These are phyloP conservation scores for Prunus salicina DNA, from an alignment of 306 rosid species.

Conservation along the genomic window DNA sequence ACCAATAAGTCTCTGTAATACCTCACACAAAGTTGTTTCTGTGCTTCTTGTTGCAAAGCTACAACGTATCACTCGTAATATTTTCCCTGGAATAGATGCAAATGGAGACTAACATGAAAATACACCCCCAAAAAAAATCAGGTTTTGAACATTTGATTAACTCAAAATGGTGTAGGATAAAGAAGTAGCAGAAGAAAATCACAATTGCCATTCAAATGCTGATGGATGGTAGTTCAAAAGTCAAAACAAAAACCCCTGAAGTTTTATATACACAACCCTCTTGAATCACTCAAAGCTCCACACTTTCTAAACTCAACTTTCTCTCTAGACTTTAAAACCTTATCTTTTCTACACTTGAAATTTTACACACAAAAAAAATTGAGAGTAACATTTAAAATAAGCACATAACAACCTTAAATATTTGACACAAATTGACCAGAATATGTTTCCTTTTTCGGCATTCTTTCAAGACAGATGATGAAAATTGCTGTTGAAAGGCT, in stretches of 20 bases:
- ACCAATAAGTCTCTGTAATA: too few species aligned
- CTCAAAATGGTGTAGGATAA: neutral
- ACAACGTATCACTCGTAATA: too few species aligned
- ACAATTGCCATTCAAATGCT: neutral
- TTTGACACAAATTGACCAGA: constrained; percentile 29
- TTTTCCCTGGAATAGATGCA: too few species aligned
- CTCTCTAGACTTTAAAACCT: constrained; percentile 35
- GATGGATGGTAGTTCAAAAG: neutral
- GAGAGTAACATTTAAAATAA: constrained; percentile 32
- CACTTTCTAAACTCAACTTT: constrained; percentile 32
- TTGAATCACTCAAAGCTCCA: constrained; percentile 20
- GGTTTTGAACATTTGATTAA: neutral
- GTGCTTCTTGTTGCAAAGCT: too few species aligned
- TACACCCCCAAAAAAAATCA: too few species aligned
- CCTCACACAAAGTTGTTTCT: too few species aligned
- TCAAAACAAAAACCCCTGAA: neutral
- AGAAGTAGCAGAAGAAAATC: neutral
- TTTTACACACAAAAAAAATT: constrained; percentile 23
- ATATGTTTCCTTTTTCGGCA: neutral
- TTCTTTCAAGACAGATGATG: neutral
- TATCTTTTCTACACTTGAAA: constrained; percentile 56
- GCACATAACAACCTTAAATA: constrained; percentile 25
- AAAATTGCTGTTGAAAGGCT: neutral
- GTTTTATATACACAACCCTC: neutral
- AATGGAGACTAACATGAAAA: too few species aligned